Conservation (phyloP, 768 basidiomycete genomes). For the Amanita muscaria region DNA sequence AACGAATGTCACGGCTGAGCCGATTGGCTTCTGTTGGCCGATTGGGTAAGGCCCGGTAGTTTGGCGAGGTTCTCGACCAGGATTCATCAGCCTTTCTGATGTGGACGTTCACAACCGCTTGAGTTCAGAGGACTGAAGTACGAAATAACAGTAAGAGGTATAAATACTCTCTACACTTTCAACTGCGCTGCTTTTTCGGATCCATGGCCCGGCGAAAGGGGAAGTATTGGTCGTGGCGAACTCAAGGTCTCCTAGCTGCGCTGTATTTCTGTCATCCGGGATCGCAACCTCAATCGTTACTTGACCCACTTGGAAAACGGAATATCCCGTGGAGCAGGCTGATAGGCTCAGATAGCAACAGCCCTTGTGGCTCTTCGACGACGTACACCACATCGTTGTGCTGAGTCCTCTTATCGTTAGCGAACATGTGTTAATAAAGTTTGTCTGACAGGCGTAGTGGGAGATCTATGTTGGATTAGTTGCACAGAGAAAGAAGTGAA, state of each 20-base stretch:
- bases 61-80: slow-evolving; percentile 25
- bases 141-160: slow-evolving; percentile 1
- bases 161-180: slow-evolving; percentile 6
- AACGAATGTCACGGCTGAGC: slow-evolving; percentile 36
- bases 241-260: slow-evolving; percentile 7
- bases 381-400: slow-evolving; percentile 1
- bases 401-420: slow-evolving; percentile 2
- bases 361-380: slow-evolving; percentile 1
- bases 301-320: neutral
- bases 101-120: neutral
- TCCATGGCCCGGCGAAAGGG: slow-evolving; percentile 1
- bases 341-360: slow-evolving; percentile 6
- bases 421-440: slow-evolving; percentile 5
- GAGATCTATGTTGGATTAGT: neutral
- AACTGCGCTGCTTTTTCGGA: neutral
- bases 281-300: neutral
- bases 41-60: slow-evolving; percentile 16
- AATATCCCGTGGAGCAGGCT: neutral
- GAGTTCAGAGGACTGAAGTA: slow-evolving; percentile 1
- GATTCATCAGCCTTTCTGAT: slow-evolving; percentile 4
- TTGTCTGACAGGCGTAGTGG: slow-evolving; percentile 8
- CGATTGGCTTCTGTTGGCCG: slow-evolving; percentile 19
- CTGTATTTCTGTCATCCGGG: slow-evolving; percentile 3
- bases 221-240: slow-evolving; percentile 1
- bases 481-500: neutral